phyloP scores from a whole-genome alignment of 345 rosid genomes.

The Linum lewisii region DNA sequence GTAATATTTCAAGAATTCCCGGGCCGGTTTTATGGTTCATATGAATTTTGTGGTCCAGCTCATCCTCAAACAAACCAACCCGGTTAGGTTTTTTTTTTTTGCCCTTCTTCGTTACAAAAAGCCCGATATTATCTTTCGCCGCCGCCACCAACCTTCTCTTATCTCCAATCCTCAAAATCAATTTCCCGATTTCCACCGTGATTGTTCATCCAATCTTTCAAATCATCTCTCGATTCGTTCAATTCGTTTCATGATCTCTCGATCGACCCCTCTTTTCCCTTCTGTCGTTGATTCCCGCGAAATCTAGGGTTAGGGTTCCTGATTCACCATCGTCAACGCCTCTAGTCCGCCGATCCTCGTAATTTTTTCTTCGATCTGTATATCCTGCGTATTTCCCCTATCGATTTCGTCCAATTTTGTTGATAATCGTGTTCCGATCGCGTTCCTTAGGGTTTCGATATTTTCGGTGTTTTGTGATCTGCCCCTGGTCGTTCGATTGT shows the following conservation, averaged over 20 bases:
- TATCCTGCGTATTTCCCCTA: not conserved
- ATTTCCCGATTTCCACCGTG: conserved; percentile 16
- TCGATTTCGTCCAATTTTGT: conserved; percentile 18
- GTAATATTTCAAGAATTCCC: not conserved
- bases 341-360: conserved; percentile 19
- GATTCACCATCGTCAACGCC: conserved; percentile 10
- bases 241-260: conserved; percentile 21
- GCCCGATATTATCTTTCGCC: conserved; percentile 21
- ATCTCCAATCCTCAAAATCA: conserved; percentile 10
- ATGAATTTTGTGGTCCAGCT: conserved; percentile 1
- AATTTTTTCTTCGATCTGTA: not conserved
- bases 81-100: conserved; percentile 24
- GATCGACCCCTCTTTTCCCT: conserved; percentile 19
- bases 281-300: conserved; percentile 5
- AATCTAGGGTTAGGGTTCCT: conserved; percentile 49
- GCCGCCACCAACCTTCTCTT: conserved; percentile 13
- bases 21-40: conserved; percentile 20
- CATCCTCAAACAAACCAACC: conserved; percentile 8
- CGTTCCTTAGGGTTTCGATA: conserved; percentile 26
- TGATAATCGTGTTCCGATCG: conserved; percentile 11
- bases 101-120: conserved; percentile 27
- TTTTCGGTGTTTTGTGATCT: conserved; percentile 10
- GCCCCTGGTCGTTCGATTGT: conserved; percentile 15
- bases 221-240: conserved; percentile 17
- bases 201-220: conserved; percentile 2